Base-by-base conservation (phyloP, 1,284 basidiomycete species). In the Hemileia vastatrix region DNA sequence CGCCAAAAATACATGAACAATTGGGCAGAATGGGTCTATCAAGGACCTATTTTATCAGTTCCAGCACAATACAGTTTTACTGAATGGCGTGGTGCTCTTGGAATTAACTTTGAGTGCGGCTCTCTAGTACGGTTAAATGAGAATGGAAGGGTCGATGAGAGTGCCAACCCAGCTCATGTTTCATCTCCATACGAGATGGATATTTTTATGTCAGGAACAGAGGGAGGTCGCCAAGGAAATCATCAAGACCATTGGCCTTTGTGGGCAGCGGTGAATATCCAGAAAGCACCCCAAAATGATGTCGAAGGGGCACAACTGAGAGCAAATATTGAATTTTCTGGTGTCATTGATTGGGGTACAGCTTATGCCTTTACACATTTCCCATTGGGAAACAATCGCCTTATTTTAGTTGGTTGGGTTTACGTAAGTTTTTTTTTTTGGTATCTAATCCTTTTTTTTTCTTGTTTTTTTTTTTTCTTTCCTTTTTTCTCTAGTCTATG, bases 291-390 rank as follows among this genome's bases (percentile, higher is more conserved):
- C 2, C 48, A 57, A 11, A 65, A 64, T 18, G 57, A 50, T 8
- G 43, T 49, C n/a, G 43, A n/a, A n/a, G n/a, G n/a, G n/a, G n/a
- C n/a, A n/a, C n/a, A n/a, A n/a, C n/a, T 62, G 3, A 48, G 50
- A 32, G 53, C 60, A 36, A 32, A 58, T 40, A 31, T 54, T 8
- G 51, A 64, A 11, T 57, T 58, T 18, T 58, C 47, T 5, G 68
- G 68, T 47, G 67, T 70, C 9, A 52, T 63, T 4, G 69, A 70
- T 57, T 70, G 69, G 69, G 69, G 69, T 43, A 59, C 40, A 18
- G 56, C 65, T 0, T 71, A 71, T 57, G 69, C 69, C 15, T 71
- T 63, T 47, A 60, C 65, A 54, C 24, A 55, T 27, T 71, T 71
- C 60, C 64, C 67, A 4, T 60, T 64, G 33, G 50, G 60, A 2